phyloP scores from a whole-genome alignment of 2,329 filamentous ascomycete species.

The Herpotrichia juniperi region DNA sequence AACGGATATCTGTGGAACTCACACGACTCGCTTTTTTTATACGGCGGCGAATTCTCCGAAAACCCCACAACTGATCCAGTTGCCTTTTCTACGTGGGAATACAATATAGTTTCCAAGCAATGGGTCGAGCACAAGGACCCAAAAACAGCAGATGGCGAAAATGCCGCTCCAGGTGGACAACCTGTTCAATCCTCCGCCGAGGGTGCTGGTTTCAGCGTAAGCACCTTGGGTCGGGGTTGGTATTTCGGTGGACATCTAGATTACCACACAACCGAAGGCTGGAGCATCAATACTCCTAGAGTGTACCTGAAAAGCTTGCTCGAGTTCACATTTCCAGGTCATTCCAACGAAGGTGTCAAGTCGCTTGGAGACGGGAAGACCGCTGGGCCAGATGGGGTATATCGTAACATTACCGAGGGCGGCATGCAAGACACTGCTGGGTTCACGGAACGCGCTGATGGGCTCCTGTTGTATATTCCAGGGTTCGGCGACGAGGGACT shows the following conservation, averaged over 20 bases:
- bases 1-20: constrained; percentile 80
- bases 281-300: constrained; percentile 68
- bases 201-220: constrained; percentile 73
- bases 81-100: constrained; percentile 72
- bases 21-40: constrained; percentile 71
- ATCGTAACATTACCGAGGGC: constrained; percentile 75
- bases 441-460: constrained; percentile 77
- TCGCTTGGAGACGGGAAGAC: constrained; percentile 59
- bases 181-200: constrained; percentile 73
- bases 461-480: constrained; percentile 75
- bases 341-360: constrained; percentile 66
- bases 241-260: constrained; percentile 83
- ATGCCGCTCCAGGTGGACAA: constrained; percentile 61
- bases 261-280: constrained; percentile 66
- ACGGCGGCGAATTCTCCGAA: constrained; percentile 76
- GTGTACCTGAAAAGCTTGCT: constrained; percentile 76
- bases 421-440: constrained; percentile 69
- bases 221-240: constrained; percentile 72
- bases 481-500: constrained; percentile 78
- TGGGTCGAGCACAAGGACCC: constrained; percentile 71
- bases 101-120: constrained; percentile 62
- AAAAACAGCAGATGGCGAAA: constrained; percentile 67
- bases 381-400: constrained; percentile 67
- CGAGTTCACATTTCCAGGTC: constrained; percentile 77
- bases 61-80: constrained; percentile 62